Conservation (phyloP, 177 flowering plant species). For the Tripterygium wilfordii region DNA sequence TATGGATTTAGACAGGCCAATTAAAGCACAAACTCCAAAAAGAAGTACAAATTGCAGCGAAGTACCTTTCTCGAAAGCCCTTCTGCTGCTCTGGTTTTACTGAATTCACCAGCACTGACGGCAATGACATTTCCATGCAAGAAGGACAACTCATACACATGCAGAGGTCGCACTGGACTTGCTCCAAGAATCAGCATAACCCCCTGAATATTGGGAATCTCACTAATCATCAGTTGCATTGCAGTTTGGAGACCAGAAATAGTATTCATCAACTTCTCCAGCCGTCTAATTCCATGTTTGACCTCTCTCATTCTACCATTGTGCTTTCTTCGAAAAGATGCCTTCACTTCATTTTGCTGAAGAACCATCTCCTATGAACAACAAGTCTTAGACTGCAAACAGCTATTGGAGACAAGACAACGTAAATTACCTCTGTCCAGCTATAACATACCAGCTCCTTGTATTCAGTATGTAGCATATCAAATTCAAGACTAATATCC, state of each 20-base stretch:
- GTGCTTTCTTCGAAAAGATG: slow-evolving; percentile 47
- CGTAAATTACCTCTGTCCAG: slow-evolving; percentile 3
- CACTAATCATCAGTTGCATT: slow-evolving; percentile 44
- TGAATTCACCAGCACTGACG: slow-evolving; percentile 23
- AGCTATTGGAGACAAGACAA: slow-evolving; percentile 5
- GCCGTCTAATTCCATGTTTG: slow-evolving; percentile 56
- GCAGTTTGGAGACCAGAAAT: slow-evolving; percentile 48
- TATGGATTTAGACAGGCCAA: too few relatives aligned
- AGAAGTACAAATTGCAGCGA: slow-evolving; percentile 5
- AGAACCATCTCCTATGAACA: slow-evolving; percentile 45
- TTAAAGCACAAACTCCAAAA: too few relatives aligned
- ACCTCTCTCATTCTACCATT: slow-evolving; percentile 66
- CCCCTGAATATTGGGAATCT: slow-evolving; percentile 43
- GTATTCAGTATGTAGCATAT: slow-evolving; percentile 39
- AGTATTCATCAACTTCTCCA: slow-evolving; percentile 68
- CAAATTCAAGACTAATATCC: slow-evolving; percentile 66
- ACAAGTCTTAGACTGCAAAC: slow-evolving; percentile 19
- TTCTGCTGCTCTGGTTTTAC: slow-evolving; percentile 56
- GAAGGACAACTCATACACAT: slow-evolving; percentile 68
- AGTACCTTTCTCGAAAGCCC: slow-evolving; percentile 75
- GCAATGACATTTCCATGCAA: slow-evolving; percentile 28
- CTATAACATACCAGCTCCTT: slow-evolving; percentile 60
- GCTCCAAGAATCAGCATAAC: slow-evolving; percentile 69
- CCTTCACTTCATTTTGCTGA: slow-evolving; percentile 32
- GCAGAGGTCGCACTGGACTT: slow-evolving; percentile 72